A percentile compares a stretch with the other conserved stretches of the same genome.
These are phyloP conservation scores for Drosera spatulata DNA, from an alignment of 179 eudicot species.

Conservation along the genomic window DNA sequence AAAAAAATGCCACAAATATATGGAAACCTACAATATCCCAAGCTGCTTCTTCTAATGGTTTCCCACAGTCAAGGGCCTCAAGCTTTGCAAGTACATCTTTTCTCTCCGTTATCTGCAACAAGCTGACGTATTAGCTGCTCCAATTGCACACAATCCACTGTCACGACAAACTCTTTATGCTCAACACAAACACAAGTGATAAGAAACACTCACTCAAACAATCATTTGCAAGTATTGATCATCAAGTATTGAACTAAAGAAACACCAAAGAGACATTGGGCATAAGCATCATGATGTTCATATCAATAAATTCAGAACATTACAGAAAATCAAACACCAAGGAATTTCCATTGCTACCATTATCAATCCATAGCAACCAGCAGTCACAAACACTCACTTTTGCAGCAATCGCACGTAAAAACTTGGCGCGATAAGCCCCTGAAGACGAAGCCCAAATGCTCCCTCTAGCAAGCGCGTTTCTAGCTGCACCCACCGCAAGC, in stretches of 20 bases:
- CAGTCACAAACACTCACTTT: conserved; percentile 29
- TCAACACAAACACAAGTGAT: too few species aligned
- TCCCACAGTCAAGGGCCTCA: conserved; percentile 81
- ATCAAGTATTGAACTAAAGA: too few species aligned
- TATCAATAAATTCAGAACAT: too few species aligned
- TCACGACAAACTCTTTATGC: too few species aligned
- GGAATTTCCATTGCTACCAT: too few species aligned
- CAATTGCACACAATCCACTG: neutral
- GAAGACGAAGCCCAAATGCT: conserved; percentile 72
- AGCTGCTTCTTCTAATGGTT: conserved; percentile 83
- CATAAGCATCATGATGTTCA: too few species aligned
- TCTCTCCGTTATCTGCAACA: conserved; percentile 58
- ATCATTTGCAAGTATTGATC: too few species aligned
- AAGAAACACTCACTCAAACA: too few species aligned
- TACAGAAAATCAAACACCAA: too few species aligned
- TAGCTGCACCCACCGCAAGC: conserved; percentile 84
- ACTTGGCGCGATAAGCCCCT: conserved; percentile 93
- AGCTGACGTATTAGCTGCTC: conserved; percentile 1
- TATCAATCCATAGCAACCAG: neutral
- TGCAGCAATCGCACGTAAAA: conserved; percentile 87
- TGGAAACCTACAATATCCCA: conserved; percentile 76
- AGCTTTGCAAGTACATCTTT: conserved; percentile 65
- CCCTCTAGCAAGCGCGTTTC: conserved; percentile 54
- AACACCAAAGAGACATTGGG: too few species aligned
- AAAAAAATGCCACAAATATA: neutral